Conservation (phyloP, 371 early-diverging fungal genomes). For the Apophysomyces trapeziformis region DNA sequence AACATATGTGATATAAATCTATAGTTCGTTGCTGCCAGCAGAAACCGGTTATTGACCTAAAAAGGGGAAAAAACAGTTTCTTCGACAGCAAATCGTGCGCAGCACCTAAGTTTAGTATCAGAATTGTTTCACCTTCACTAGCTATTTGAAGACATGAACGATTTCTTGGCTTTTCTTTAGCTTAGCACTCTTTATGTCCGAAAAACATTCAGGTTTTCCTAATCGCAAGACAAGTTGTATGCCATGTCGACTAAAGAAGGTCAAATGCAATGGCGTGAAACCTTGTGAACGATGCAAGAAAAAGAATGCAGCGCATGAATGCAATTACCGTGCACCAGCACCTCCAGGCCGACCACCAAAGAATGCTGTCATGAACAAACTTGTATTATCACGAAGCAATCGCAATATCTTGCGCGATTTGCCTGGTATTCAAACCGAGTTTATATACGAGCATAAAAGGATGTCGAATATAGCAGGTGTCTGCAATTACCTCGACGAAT, state of each 20-base stretch:
- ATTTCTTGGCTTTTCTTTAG: too few species aligned
- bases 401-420: conserved; percentile 1
- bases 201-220: too few species aligned
- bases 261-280: conserved; percentile 34
- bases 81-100: too few species aligned
- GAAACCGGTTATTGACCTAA: too few species aligned
- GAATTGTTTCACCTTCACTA: too few species aligned
- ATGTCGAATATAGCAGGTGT: not conserved
- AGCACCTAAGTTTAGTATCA: too few species aligned
- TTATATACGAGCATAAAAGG: conserved; percentile 28
- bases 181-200: too few species aligned
- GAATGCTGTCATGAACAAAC: conserved; percentile 39
- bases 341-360: conserved; percentile 39
- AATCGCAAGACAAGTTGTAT: conserved; percentile 27
- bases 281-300: conserved; percentile 28
- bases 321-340: conserved; percentile 27
- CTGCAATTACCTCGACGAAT: not conserved
- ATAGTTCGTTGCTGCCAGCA: too few species aligned
- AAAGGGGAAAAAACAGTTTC: too few species aligned
- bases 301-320: conserved; percentile 16
- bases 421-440: not conserved
- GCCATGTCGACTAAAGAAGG: conserved; percentile 29
- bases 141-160: too few species aligned
- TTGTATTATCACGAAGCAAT: conserved; percentile 15
- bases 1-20: not conserved